Conservation (phyloP, 2,329 filamentous ascomycete genomes). For the Malbranchea zuffiana region DNA sequence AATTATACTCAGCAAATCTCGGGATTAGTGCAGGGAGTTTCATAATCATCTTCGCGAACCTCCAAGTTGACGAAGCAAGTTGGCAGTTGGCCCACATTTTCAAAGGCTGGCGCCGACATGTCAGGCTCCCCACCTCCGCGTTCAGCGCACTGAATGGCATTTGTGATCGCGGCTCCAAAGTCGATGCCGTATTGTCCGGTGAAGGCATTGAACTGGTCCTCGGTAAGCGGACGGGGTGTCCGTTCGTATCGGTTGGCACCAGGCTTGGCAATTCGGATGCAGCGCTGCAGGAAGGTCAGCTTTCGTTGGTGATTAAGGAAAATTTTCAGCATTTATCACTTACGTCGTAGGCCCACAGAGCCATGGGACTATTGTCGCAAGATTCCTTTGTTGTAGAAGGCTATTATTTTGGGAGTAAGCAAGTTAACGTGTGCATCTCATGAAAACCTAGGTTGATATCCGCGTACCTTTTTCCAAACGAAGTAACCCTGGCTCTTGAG, state of each 20-base stretch:
- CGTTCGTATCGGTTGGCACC: neutral
- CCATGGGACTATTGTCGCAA: neutral
- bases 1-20: neutral
- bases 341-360: neutral
- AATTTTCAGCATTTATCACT: neutral
- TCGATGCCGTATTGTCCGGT: conserved; percentile 1
- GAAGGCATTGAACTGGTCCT: neutral
- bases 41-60: neutral
- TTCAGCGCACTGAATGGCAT: conserved; percentile 1
- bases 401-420: neutral
- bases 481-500: neutral
- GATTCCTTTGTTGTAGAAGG: neutral
- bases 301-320: too few species aligned
- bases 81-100: neutral
- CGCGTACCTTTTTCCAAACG: conserved; percentile 2
- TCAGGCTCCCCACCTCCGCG: neutral
- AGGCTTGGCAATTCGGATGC: neutral
- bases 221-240: neutral
- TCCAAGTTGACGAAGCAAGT: conserved; percentile 3
- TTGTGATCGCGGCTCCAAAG: neutral
- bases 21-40: neutral
- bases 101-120: neutral
- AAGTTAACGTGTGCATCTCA: neutral
- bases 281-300: neutral
- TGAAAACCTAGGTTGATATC: neutral